phyloP scores from a whole-genome alignment of 106 monocot genomes.

The Dendrobium officinale region DNA sequence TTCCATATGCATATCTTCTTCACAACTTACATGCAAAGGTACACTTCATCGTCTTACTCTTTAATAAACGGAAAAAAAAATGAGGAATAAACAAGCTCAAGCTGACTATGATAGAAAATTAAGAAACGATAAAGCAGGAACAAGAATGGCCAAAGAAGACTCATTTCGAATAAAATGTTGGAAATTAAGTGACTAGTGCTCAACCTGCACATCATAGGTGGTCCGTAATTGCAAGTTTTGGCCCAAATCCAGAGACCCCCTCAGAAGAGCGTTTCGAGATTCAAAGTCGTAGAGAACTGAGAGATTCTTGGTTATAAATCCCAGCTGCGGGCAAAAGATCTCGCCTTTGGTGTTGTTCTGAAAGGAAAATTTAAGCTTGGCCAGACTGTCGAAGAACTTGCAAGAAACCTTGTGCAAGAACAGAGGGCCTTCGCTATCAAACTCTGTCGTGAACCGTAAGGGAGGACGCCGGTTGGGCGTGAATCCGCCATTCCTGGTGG shows the following conservation, averaged over 20 bases:
- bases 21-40: too few species aligned
- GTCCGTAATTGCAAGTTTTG: slow-evolving; percentile 37
- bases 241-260: slow-evolving; percentile 41
- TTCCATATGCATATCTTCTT: too few species aligned
- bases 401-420: slow-evolving; percentile 83
- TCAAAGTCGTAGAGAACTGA: slow-evolving; percentile 73
- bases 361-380: slow-evolving; percentile 86
- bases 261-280: slow-evolving; percentile 59
- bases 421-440: slow-evolving; percentile 58
- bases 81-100: not conserved
- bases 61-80: not conserved
- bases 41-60: too few species aligned
- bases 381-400: slow-evolving; percentile 67
- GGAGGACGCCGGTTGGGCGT: slow-evolving; percentile 28
- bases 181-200: not conserved
- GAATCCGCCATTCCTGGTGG: not conserved
- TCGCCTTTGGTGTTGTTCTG: slow-evolving; percentile 53
- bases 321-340: slow-evolving; percentile 45
- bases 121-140: too few species aligned
- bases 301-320: slow-evolving; percentile 53
- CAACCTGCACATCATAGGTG: slow-evolving; percentile 72
- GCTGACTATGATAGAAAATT: not conserved
- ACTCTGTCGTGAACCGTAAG: slow-evolving; percentile 75
- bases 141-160: not conserved
- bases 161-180: not conserved